Percentiles rank a stretch among this genome's conserved stretches.
Evolutionary conservation across 2,329 filamentous ascomycete genomes (phyloP).

Genomic region (Trichoderma sp.): DNA sequence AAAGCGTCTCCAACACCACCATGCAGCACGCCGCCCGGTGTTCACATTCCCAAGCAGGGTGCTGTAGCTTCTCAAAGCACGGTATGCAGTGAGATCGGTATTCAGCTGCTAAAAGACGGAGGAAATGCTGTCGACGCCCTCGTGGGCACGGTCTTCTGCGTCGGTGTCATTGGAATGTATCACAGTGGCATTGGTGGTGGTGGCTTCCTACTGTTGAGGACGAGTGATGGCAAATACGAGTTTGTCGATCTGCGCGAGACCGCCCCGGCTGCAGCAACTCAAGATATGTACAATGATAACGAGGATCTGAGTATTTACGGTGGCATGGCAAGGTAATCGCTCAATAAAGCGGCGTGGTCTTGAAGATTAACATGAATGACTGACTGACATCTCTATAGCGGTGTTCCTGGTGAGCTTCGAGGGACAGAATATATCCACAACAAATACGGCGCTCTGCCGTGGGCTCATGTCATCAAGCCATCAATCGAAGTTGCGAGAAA

Average conservation of each 20-base stretch:
- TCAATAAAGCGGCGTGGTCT: neutral
- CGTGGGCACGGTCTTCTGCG: slow-evolving; percentile 62
- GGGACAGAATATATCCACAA: slow-evolving; percentile 73
- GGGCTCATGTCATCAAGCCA: slow-evolving; percentile 66
- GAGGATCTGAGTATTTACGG: slow-evolving; percentile 62
- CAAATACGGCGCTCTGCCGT: slow-evolving; percentile 61
- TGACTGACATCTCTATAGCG: slow-evolving; percentile 37
- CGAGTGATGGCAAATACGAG: slow-evolving; percentile 66
- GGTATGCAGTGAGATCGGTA: slow-evolving; percentile 60
- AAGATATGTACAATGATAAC: slow-evolving; percentile 79
- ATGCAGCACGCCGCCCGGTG: neutral
- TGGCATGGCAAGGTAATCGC: slow-evolving; percentile 67
- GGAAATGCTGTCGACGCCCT: slow-evolving; percentile 67
- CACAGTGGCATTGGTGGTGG: slow-evolving; percentile 73
- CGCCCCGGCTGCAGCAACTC: slow-evolving; percentile 72
- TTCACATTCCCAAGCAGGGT: slow-evolving; percentile 38
- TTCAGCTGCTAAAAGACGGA: slow-evolving; percentile 54
- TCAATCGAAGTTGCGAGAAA: slow-evolving; percentile 69
- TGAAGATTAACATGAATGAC: slow-evolving; percentile 29
- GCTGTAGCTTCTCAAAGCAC: slow-evolving; percentile 61
- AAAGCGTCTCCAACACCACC: slow-evolving; percentile 1
- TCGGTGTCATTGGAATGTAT: slow-evolving; percentile 64
- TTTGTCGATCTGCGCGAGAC: slow-evolving; percentile 84
- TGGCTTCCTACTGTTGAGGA: slow-evolving; percentile 73
- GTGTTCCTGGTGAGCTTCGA: slow-evolving; percentile 67